Evolutionary conservation across 345 rosid genomes (phyloP), one percentile per base, ranked within the genome.

Genomic region (Eucalyptus sp.): DNA sequence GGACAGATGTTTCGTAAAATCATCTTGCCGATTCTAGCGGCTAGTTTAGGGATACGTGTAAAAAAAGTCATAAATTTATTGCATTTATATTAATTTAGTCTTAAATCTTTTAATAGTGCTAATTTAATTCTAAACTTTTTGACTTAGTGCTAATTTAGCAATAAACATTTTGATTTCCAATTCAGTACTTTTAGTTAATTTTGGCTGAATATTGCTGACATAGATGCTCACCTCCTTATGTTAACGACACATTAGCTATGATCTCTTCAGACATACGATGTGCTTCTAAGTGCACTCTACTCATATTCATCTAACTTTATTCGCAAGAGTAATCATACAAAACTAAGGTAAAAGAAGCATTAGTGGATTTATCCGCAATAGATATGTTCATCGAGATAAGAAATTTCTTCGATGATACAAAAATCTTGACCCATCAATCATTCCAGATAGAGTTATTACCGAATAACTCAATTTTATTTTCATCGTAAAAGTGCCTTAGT

Each of bases 181-280:
- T 50, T 14, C 0, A 2, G 51, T 14, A 50, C 6, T 14, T 50
- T 3, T 16, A 14, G 3, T 50, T 50, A 50, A 50, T 50, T 50
- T 2, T 50, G 51, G 17, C 17, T 0, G 3, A 7, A 50, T 50
- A 14, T 50, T 50, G 51, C 7, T 14, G 1, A 50, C 51, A 50
- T 2, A 50, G 1, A 50, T 50, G 17, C 7, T 50, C 7, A 50
- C 1, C 51, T 50, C 1, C 51, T 50, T 50, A 50, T 0, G 0
- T 50, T 50, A 33, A 33, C 33, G 33, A 33, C 33, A 33, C 14
- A 25, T 11, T 24, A 25, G n/a, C 29, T 58, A 58, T 25, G n/a
- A 58, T 24, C 64, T 58, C 64, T 25, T 60, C 31, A 27, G 66
- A 25, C 29, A 60, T 27, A 27, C 6, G 14, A 27, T 11, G 66